Evolutionary conservation across 2,329 filamentous ascomycete genomes (phyloP), one percentile per base, ranked within the genome.

Genomic region (Diaporthe vaccinii): DNA sequence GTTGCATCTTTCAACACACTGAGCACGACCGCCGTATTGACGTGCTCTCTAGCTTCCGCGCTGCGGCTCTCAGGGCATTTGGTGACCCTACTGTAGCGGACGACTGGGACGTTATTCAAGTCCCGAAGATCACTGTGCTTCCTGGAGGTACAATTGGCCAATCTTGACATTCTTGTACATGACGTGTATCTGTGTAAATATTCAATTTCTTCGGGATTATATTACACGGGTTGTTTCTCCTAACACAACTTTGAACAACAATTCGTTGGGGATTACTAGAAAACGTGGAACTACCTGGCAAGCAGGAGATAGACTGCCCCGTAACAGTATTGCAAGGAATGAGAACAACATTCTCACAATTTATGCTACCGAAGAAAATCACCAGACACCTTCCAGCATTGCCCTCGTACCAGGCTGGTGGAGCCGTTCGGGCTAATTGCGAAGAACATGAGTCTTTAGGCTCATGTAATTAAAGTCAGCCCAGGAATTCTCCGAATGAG

Each of bases 131-230:
- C 28, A 67, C 62, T 25, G 62, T 68, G 20, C 46, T 68, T 17
- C 62, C 62, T 39, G 62, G 62, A 39, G 62, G 62, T 39, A 68
- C 62, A 12, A 68, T 68, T 7, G 62, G 46, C 17, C 62, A 68
- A 39, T 39, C 62, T 36, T 39, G 15, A 68, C 31, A 17, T 53
- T 53, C 20, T 53, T 39, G 44, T 51, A 68, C 9, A 51, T 51
- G 10, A 10, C 28, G 10, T 1, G 2, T 22, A 25, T 44, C 8
- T 62, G 17, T 65, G 59, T 31, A 49, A 36, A 67, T 67, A 34
- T 36, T 67, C 6, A 15, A 25, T 31, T 31, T 62, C 36, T 44
- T 44, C 7, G 34, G 10, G 10, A 3, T 20, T 8, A 8, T n/a
- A 2, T 28, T 28, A 20, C 4, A 8, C 12, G 58, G n/a, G 14